Conservation (phyloP, 352 stramenopile genomes). For the Elongisporangium anandrum region DNA sequence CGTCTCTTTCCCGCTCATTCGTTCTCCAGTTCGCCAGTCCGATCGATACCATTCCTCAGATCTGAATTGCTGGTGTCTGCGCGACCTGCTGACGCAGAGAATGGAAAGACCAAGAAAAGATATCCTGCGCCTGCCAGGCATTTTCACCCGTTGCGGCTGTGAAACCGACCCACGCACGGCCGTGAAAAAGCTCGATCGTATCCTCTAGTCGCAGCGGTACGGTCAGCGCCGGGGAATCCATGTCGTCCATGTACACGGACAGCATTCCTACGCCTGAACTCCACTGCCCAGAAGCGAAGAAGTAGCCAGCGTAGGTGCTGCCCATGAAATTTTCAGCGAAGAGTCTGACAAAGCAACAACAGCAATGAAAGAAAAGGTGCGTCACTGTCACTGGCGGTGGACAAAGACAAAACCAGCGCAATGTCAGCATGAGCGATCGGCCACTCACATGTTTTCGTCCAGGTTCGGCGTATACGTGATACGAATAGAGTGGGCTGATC, state of each 20-base stretch:
- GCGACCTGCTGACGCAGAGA: constrained; percentile 37
- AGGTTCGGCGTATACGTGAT: constrained; percentile 79
- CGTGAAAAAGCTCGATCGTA: constrained; percentile 77
- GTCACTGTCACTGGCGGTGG: neutral
- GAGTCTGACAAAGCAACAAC: constrained; percentile 23
- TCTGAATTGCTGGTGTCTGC: constrained; percentile 9
- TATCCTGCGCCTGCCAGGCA: constrained; percentile 88
- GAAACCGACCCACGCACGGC: constrained; percentile 90
- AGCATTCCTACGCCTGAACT: constrained; percentile 68
- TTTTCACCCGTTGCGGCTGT: constrained; percentile 81
- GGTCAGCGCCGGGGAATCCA: constrained; percentile 69
- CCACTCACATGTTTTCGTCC: constrained; percentile 48
- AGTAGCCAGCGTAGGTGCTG: constrained; percentile 51
- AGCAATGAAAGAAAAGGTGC: constrained; percentile 1
- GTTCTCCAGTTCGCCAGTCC: too few species aligned
- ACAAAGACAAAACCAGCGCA: neutral
- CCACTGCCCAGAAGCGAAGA: constrained; percentile 64
- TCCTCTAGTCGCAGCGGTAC: constrained; percentile 85
- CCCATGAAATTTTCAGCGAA: constrained; percentile 57
- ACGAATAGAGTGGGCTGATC: constrained; percentile 39
- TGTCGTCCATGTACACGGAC: constrained; percentile 85
- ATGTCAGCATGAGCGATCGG: neutral
- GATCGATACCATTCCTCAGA: constrained; percentile 6
- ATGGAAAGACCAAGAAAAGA: constrained; percentile 81
- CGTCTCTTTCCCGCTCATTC: neutral